Percentiles rank a stretch among this genome's conserved stretches.
Evolutionary conservation across 352 stramenopile species (phyloP).

Genomic region (Lagenidium giganteum): DNA sequence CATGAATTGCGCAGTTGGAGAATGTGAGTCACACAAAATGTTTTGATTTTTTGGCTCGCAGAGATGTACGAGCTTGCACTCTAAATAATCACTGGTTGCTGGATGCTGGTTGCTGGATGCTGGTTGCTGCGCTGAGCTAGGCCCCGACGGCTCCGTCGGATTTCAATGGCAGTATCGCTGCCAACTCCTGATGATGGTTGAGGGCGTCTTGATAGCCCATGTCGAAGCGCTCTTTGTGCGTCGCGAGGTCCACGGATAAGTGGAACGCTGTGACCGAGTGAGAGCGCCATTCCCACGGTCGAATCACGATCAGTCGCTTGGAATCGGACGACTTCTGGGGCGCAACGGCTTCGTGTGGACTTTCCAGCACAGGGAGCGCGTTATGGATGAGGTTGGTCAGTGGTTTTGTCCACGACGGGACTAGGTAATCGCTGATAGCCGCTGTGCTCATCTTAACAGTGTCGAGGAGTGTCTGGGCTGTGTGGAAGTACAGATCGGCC

Average conservation of each 20-base stretch:
- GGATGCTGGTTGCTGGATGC: no score
- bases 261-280: constrained; percentile 47
- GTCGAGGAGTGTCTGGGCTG: constrained; percentile 35
- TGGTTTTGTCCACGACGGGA: constrained; percentile 41
- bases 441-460: constrained; percentile 29
- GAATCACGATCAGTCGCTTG: no score
- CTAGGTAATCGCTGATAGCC: constrained; percentile 28
- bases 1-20: no score
- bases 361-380: constrained; percentile 33
- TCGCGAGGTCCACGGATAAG: constrained; percentile 43
- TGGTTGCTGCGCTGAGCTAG: no score
- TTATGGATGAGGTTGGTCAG: constrained; percentile 38
- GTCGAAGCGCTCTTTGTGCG: constrained; percentile 50
- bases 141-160: no score
- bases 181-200: constrained; percentile 45
- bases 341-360: constrained; percentile 41
- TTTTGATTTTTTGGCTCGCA: no score
- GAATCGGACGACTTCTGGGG: constrained; percentile 19
- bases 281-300: constrained; percentile 58
- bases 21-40: no score
- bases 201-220: constrained; percentile 56
- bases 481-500: constrained; percentile 50
- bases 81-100: no score
- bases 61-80: no score
- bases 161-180: constrained; percentile 30